phyloP scores from a whole-genome alignment of 352 stramenopile species.

The Phytophthora brassicae region DNA sequence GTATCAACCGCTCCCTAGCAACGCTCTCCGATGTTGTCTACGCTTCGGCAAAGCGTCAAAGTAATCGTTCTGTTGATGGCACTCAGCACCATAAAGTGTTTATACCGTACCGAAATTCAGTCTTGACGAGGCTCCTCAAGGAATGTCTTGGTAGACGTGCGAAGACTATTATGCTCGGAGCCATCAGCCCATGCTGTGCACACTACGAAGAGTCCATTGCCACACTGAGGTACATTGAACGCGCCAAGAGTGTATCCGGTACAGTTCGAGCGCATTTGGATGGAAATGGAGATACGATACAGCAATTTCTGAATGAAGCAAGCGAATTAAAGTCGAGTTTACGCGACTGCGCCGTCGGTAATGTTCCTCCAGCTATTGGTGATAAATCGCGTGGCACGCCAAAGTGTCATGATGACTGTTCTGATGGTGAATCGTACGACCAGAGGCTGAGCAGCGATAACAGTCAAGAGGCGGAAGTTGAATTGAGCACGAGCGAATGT shows the following conservation, averaged over 20 bases:
- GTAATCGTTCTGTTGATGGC: not conserved
- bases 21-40: slow-evolving; percentile 86
- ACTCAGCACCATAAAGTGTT: slow-evolving; percentile 39
- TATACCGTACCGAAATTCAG: slow-evolving; percentile 89
- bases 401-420: slow-evolving; percentile 3
- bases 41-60: slow-evolving; percentile 50
- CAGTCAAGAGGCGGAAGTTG: too few relatives aligned
- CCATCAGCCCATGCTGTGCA: slow-evolving; percentile 77
- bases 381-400: slow-evolving; percentile 1
- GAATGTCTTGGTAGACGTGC: slow-evolving; percentile 80
- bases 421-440: slow-evolving; percentile 4
- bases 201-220: slow-evolving; percentile 89
- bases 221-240: slow-evolving; percentile 82
- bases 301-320: slow-evolving; percentile 40
- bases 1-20: slow-evolving; percentile 84
- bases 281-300: slow-evolving; percentile 32
- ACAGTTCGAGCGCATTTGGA: slow-evolving; percentile 40
- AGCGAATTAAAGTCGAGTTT: slow-evolving; percentile 49
- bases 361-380: not conserved
- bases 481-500: slow-evolving; percentile 17
- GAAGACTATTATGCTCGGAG: slow-evolving; percentile 87
- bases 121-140: slow-evolving; percentile 83
- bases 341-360: not conserved
- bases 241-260: slow-evolving; percentile 58
- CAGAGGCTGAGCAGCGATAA: not conserved